phyloP scores from a whole-genome alignment of 306 rosid genomes.

The Chamaecrista fasciculata region DNA sequence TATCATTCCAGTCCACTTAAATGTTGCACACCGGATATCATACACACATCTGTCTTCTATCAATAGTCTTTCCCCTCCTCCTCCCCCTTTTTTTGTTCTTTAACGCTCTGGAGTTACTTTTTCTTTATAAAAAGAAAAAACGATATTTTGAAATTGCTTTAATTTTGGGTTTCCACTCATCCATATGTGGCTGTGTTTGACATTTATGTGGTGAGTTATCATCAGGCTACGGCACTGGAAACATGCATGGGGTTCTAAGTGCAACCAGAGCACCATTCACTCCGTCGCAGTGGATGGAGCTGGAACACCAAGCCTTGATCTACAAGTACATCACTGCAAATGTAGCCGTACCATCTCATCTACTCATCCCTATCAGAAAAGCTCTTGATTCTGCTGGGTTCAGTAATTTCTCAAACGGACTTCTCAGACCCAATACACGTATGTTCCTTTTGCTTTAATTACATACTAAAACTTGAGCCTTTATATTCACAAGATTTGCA shows the following conservation, averaged over 20 bases:
- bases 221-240: slow-evolving; percentile 58
- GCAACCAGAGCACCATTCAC: slow-evolving; percentile 70
- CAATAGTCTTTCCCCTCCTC: slow-evolving; percentile 27
- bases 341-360: slow-evolving; percentile 73
- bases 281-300: slow-evolving; percentile 94
- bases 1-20: slow-evolving; percentile 21
- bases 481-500: neutral
- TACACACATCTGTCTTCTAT: neutral
- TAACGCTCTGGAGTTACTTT: neutral
- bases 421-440: slow-evolving; percentile 74
- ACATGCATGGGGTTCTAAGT: slow-evolving; percentile 52
- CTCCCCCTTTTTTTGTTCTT: neutral
- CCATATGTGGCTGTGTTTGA: neutral
- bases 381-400: slow-evolving; percentile 78
- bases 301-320: slow-evolving; percentile 95
- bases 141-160: too few species aligned
- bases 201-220: slow-evolving; percentile 16
- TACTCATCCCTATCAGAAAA: slow-evolving; percentile 75
- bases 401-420: slow-evolving; percentile 45
- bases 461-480: neutral
- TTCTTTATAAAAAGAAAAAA: neutral
- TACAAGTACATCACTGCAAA: slow-evolving; percentile 84
- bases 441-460: neutral
- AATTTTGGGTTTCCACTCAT: neutral
- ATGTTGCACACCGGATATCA: slow-evolving; percentile 23